Percentiles rank a stretch among this genome's conserved stretches.
phyloP scores from a whole-genome alignment of 2,329 filamentous ascomycete species.

The Colletotrichum neosansevieriae region DNA sequence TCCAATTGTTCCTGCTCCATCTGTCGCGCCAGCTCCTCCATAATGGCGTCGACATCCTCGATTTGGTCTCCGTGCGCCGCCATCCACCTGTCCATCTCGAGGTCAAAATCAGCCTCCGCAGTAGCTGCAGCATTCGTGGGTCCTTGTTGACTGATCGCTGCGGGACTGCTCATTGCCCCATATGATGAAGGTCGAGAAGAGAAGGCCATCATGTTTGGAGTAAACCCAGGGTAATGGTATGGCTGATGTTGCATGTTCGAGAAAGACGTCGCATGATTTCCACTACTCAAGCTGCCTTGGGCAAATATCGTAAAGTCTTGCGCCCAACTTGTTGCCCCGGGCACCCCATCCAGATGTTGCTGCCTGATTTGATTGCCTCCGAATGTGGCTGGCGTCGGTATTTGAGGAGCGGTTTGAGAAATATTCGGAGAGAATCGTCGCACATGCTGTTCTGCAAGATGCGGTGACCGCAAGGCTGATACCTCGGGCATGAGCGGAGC shows the following conservation, averaged over 20 bases:
- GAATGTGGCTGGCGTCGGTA: not conserved
- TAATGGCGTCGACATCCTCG: constrained; percentile 56
- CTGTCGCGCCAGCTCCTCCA: constrained; percentile 58
- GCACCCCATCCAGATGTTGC: not conserved
- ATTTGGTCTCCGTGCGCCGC: constrained; percentile 51
- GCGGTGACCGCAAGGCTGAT: not conserved
- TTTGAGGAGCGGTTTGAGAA: not conserved
- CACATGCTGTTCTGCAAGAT: not conserved
- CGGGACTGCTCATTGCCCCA: not conserved
- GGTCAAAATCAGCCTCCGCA: constrained; percentile 52
- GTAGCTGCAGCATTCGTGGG: not conserved
- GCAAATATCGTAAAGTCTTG: constrained; percentile 32
- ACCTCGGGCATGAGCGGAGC: not conserved
- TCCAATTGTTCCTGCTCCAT: constrained; percentile 45
- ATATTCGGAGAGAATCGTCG: not conserved
- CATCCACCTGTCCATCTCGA: constrained; percentile 58
- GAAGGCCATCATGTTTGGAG: not conserved
- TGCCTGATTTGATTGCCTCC: not conserved
- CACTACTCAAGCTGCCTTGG: not conserved
- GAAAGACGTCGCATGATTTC: not conserved
- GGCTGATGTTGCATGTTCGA: not conserved
- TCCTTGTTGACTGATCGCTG: not conserved
- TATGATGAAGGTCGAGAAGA: not conserved
- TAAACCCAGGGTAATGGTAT: not conserved
- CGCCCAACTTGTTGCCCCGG: constrained; percentile 23